Evolutionary conservation across 192 early-diverging fungal species (phyloP).

Genomic region (Obelidium mucronatum): DNA sequence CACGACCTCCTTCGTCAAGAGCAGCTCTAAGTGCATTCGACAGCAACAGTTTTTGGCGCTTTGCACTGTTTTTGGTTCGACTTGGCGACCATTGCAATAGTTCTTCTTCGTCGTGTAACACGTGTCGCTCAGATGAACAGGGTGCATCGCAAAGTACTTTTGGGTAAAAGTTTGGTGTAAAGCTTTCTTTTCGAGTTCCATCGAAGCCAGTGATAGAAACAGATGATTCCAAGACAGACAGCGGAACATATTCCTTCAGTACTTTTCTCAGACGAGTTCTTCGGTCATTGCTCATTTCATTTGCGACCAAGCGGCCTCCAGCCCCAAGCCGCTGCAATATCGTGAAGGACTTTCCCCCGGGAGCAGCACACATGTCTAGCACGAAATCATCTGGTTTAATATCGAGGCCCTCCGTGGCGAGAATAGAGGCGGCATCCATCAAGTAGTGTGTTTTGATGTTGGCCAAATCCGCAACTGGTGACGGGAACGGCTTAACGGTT

Average conservation of each 20-base stretch:
- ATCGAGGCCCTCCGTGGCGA: slow-evolving; percentile 41
- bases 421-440: slow-evolving; percentile 37
- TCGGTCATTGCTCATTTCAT: slow-evolving; percentile 52
- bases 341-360: slow-evolving; percentile 60
- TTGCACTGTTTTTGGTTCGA: slow-evolving; percentile 46
- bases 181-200: slow-evolving; percentile 8
- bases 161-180: slow-evolving; percentile 37
- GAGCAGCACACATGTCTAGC: slow-evolving; percentile 64
- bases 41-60: slow-evolving; percentile 50
- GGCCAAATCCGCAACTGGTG: slow-evolving; percentile 30
- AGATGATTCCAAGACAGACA: not conserved
- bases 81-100: slow-evolving; percentile 52
- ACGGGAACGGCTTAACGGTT: slow-evolving; percentile 23
- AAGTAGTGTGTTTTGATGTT: slow-evolving; percentile 46
- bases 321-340: slow-evolving; percentile 53
- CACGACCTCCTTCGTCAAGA: slow-evolving; percentile 41
- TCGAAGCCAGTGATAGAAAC: slow-evolving; percentile 23
- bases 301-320: slow-evolving; percentile 45
- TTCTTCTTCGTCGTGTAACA: slow-evolving; percentile 54
- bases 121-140: slow-evolving; percentile 62
- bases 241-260: slow-evolving; percentile 52
- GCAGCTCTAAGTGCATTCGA: slow-evolving; percentile 44
- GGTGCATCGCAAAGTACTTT: slow-evolving; percentile 62
- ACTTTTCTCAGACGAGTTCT: slow-evolving; percentile 52
- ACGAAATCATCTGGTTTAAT: slow-evolving; percentile 31